Evolutionary conservation across 495 filamentous ascomycete genomes (phyloP), one percentile per base, ranked within the genome.

Genomic region (Aspergillus biplanus): DNA sequence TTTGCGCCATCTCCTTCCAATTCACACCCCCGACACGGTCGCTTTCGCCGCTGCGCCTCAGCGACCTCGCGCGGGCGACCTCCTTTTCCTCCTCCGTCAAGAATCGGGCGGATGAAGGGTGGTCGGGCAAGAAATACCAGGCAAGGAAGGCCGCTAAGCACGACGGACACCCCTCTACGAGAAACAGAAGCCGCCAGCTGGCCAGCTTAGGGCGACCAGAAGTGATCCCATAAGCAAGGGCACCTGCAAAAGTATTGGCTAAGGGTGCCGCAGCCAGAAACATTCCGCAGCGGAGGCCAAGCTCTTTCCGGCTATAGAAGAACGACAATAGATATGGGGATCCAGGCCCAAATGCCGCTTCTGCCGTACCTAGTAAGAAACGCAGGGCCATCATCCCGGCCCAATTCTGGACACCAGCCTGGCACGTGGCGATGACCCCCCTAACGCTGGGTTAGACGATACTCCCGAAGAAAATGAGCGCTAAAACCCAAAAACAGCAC

Each of bases 181-280:
- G 78, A 73, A 97, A 95, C 21, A 97, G 74, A 1, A 96, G 73
- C 35, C 90, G 83, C 92, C 92, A 97, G 56, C 85, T 90, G 1
- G 89, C 83, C 42, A 96, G 76, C 7, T 79, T 71, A 1, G 87
- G 78, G 69, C 87, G 81, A 3, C 89, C 87, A 0, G 85, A 89
- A 0, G 90, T 93, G 59, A 97, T 95, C 7, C 87, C 91, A 58
- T 91, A 96, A 0, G 92, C 92, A 5, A 97, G 78, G 6, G 90
- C 89, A 33, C 92, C 91, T 0, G 92, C 90, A 69, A 96, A 96
- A 12, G 88, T 89, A 35, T 88, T 94, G 2, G 92, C 92, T 18
- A 96, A 76, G 0, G 92, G 92, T 0, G 91, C 91, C 3, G 90
- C 89, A 2, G 88, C 87, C 5, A 96, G 71, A 71, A 92, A 93